These are phyloP conservation scores for Aspergillus sp. DNA, from an alignment of 2,329 filamentous ascomycete genomes.

Conservation along the genomic window DNA sequence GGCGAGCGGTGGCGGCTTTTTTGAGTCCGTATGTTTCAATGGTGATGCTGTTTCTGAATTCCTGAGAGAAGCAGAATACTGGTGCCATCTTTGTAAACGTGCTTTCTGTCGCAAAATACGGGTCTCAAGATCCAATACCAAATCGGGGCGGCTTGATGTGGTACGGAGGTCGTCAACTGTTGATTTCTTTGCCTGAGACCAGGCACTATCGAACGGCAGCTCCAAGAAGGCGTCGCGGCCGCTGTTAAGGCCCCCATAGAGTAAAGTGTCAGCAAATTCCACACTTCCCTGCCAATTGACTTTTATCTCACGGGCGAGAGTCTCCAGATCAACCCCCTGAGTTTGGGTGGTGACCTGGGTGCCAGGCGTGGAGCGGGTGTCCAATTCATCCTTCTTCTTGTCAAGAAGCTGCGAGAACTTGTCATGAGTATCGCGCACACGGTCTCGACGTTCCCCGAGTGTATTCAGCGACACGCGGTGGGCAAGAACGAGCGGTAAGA, in stretches of 20 bases:
- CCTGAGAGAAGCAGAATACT: slow-evolving; percentile 53
- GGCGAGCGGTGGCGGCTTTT: slow-evolving; percentile 20
- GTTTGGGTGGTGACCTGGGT: slow-evolving; percentile 25
- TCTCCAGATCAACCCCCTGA: slow-evolving; percentile 41
- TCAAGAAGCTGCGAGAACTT: slow-evolving; percentile 66
- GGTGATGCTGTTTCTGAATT: not conserved
- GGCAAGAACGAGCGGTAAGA: slow-evolving; percentile 69
- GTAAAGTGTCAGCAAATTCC: slow-evolving; percentile 69
- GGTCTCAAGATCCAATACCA: slow-evolving; percentile 67
- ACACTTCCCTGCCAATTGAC: slow-evolving; percentile 77
- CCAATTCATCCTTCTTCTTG: slow-evolving; percentile 60
- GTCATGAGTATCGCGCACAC: slow-evolving; percentile 57
- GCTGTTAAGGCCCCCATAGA: slow-evolving; percentile 63
- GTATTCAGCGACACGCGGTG: slow-evolving; percentile 67
- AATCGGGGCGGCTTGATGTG: slow-evolving; percentile 26
- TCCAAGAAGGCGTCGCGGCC: slow-evolving; percentile 64
- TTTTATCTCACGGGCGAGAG: slow-evolving; percentile 51
- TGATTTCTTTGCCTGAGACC: slow-evolving; percentile 64
- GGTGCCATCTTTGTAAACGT: slow-evolving; percentile 71
- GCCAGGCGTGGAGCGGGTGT: slow-evolving; percentile 28
- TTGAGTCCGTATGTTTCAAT: not conserved
- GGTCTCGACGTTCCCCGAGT: slow-evolving; percentile 60
- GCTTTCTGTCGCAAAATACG: slow-evolving; percentile 66
- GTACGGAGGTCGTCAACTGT: slow-evolving; percentile 43
- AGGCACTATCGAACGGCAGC: slow-evolving; percentile 68